Evolutionary conservation across 257 asterid species (phyloP).

Genomic region (Solanum gandarillasii): DNA sequence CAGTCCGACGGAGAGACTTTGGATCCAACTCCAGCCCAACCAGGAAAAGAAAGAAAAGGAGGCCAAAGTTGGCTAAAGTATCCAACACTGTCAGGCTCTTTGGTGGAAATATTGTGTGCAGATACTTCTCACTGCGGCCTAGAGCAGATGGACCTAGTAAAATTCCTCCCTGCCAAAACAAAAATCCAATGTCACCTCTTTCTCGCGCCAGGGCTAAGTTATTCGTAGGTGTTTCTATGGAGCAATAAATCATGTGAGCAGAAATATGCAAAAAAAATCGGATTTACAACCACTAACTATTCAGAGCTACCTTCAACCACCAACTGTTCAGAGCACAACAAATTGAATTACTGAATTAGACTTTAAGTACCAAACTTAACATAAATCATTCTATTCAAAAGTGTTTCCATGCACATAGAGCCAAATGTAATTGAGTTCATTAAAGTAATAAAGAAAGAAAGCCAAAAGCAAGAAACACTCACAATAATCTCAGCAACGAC

Average conservation of each 20-base stretch:
- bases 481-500: slow-evolving; percentile 82
- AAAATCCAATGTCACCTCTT: not conserved
- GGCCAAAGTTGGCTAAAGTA: slow-evolving; percentile 56
- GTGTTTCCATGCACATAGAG: not conserved
- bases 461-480: slow-evolving; percentile 8
- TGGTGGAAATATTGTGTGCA: slow-evolving; percentile 39
- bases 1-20: slow-evolving; percentile 38
- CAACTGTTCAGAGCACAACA: not conserved
- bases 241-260: not conserved
- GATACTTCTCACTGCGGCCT: slow-evolving; percentile 40
- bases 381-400: not conserved
- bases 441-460: not conserved
- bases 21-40: slow-evolving; percentile 60
- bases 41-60: slow-evolving; percentile 44
- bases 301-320: not conserved
- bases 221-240: not conserved
- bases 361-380: not conserved
- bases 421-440: not conserved
- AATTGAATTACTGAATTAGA: not conserved
- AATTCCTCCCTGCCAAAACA: slow-evolving; percentile 43
- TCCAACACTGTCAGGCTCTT: slow-evolving; percentile 51
- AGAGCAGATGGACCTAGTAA: slow-evolving; percentile 60
- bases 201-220: not conserved
- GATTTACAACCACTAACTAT: not conserved
- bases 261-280: not conserved